phyloP scores from a whole-genome alignment of 208 protist species.

The Acanthamoeba healyi region DNA sequence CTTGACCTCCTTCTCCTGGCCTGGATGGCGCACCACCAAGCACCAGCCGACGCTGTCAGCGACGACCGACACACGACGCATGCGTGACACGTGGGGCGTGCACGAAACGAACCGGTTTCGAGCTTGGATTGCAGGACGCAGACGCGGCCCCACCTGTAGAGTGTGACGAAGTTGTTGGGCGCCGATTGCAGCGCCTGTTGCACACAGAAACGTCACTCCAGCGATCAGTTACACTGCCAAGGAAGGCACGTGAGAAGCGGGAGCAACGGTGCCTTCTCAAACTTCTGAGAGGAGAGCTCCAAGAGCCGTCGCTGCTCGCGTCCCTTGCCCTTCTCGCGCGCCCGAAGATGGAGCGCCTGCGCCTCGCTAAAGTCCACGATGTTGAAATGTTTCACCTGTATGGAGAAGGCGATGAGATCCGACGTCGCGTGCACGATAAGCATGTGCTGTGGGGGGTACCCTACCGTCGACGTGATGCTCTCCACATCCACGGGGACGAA shows the following conservation, averaged over 20 bases:
- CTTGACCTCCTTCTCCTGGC: neutral
- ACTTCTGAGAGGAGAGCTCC: slow-evolving; percentile 68
- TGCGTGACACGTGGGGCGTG: no score
- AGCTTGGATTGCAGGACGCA: slow-evolving; percentile 61
- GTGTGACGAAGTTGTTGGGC: slow-evolving; percentile 73
- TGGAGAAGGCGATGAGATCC: no score
- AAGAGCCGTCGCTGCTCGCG: slow-evolving; percentile 15
- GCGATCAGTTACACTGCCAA: no score
- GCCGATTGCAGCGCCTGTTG: slow-evolving; percentile 60
- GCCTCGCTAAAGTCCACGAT: slow-evolving; percentile 73
- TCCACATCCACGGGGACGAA: slow-evolving; percentile 52
- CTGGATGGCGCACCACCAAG: neutral
- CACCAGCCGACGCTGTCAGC: neutral
- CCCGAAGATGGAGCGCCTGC: slow-evolving; percentile 60
- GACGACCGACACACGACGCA: no score
- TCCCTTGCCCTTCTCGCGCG: slow-evolving; percentile 63
- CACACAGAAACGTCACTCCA: no score
- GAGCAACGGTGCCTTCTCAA: slow-evolving; percentile 13
- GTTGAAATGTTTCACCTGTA: slow-evolving; percentile 74
- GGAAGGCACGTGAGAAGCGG: neutral
- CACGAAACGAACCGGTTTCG: neutral
- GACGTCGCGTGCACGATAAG: neutral
- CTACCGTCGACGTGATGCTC: slow-evolving; percentile 67
- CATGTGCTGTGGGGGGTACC: neutral
- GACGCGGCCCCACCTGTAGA: slow-evolving; percentile 69